Percentiles rank a stretch among this genome's conserved stretches.
Evolutionary conservation across 352 stramenopile genomes (phyloP).

Genomic region (Pythium pyrilobum): DNA sequence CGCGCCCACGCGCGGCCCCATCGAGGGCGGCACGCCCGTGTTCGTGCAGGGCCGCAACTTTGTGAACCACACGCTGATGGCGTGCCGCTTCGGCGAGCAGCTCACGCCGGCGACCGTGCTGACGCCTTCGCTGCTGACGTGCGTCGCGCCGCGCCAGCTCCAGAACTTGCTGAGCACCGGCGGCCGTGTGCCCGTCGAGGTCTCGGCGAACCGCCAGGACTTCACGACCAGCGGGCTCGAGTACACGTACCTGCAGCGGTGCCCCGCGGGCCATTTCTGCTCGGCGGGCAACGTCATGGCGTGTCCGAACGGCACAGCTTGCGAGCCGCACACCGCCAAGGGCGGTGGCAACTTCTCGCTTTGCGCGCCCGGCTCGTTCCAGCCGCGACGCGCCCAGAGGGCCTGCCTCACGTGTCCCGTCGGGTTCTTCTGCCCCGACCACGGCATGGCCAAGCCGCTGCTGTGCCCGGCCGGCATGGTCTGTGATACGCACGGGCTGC

Average conservation of each 20-base stretch:
- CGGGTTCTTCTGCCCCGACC: conserved; percentile 92
- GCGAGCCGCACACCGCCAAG: conserved; percentile 20
- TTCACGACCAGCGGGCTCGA: conserved; percentile 63
- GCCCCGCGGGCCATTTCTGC: conserved; percentile 58
- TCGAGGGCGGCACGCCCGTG: conserved; percentile 75
- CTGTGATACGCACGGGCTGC: conserved; percentile 88
- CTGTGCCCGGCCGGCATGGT: conserved; percentile 91
- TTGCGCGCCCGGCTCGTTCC: conserved; percentile 91
- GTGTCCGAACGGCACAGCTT: conserved; percentile 89
- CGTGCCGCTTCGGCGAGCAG: conserved; percentile 83
- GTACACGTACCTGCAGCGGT: conserved; percentile 74
- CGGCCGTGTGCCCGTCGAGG: conserved; percentile 61
- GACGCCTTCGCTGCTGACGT: conserved; percentile 65
- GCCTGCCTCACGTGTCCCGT: conserved; percentile 91
- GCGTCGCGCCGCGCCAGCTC: conserved; percentile 67
- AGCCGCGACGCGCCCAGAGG: conserved; percentile 76
- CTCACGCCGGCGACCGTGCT: conserved; percentile 76
- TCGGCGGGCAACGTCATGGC: conserved; percentile 40
- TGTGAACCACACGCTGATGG: conserved; percentile 82
- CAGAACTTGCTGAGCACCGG: conserved; percentile 34
- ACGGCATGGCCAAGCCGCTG: conserved; percentile 85
- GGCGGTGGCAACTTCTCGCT: conserved; percentile 89
- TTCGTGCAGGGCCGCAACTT: conserved; percentile 95
- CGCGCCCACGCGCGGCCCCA: conserved; percentile 63
- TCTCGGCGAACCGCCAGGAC: conserved; percentile 85